Evolutionary conservation across 768 basidiomycete genomes (phyloP), one percentile per base, ranked within the genome.

Genomic region (Trichaptum fuscoviolaceum): DNA sequence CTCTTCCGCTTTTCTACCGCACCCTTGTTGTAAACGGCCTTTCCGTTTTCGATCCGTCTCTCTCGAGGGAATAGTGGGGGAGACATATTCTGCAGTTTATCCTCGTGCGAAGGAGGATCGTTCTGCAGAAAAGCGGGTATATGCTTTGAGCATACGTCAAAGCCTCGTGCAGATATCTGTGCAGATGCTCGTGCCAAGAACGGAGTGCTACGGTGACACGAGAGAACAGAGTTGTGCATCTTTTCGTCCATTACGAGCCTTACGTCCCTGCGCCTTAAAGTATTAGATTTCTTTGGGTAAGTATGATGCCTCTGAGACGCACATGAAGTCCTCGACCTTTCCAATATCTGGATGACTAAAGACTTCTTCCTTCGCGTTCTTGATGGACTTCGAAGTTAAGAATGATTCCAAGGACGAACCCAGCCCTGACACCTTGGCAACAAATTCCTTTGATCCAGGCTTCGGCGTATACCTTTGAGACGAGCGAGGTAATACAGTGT

Each of bases 41-140:
- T 52, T 52, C 42, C 42, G 20, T 20, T 52, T 52, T 61, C 59
- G 6, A 25, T 3, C 5, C 59, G 59, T 58, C 70, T 71, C 25
- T 70, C 66, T 35, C 77, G 77, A n/a, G 87, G 76, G 67, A 88
- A 85, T 6, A 87, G 71, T 0, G 82, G 83, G n/a, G 75, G 83
- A 68, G 72, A 80, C 66, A 70, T 76, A 65, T 69, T 73, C 65
- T 63, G 76, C 70, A 62, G 72, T 30, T 23, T 5, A 1, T 62
- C 63, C 17, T 63, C 69, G 58, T 65, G 74, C 66, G 57, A 73
- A 67, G 72, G 78, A 66, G 75, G 79, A 64, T 63, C 70, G 27
- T 34, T 69, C 36, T 59, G 74, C 25, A 82, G 71, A 66, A 81
- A 79, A 7, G 69, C 72, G 17, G 70, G 63, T 25, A 75, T 69